Conservation (phyloP, 1,139 yeast species). For the Protomyces macrosporus region DNA sequence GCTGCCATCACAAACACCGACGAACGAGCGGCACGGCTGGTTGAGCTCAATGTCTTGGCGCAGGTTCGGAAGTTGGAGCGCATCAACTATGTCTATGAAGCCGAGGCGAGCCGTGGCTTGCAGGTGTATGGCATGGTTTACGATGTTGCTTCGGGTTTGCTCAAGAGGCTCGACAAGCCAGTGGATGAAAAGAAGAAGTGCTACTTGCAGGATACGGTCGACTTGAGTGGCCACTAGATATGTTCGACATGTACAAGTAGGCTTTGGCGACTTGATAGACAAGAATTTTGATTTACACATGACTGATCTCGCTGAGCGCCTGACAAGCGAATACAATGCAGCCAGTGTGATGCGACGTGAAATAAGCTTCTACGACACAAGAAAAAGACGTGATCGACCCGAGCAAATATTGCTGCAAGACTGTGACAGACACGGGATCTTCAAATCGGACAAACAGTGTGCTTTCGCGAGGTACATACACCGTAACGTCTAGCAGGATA, state of each 20-base stretch:
- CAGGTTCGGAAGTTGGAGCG: slow-evolving; percentile 55
- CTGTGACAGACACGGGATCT: too few species aligned
- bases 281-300: too few species aligned
- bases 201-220: slow-evolving; percentile 5
- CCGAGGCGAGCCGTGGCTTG: slow-evolving; percentile 63
- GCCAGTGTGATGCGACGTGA: too few species aligned
- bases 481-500: too few species aligned
- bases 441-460: too few species aligned
- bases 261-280: too few species aligned
- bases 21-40: slow-evolving; percentile 58
- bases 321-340: too few species aligned
- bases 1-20: slow-evolving; percentile 41
- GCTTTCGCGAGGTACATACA: too few species aligned
- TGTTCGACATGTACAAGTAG: not conserved
- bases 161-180: slow-evolving; percentile 46
- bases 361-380: too few species aligned
- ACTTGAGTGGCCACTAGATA: slow-evolving; percentile 5
- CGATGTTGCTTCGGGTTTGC: slow-evolving; percentile 73
- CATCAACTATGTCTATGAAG: slow-evolving; percentile 70
- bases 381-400: too few species aligned
- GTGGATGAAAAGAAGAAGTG: slow-evolving; percentile 34
- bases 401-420: too few species aligned
- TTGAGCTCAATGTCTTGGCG: slow-evolving; percentile 71
- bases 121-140: slow-evolving; percentile 86
- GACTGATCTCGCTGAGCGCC: too few species aligned